Base-by-base conservation (phyloP, 2,329 filamentous ascomycete species). In the Cercospora canescens region DNA sequence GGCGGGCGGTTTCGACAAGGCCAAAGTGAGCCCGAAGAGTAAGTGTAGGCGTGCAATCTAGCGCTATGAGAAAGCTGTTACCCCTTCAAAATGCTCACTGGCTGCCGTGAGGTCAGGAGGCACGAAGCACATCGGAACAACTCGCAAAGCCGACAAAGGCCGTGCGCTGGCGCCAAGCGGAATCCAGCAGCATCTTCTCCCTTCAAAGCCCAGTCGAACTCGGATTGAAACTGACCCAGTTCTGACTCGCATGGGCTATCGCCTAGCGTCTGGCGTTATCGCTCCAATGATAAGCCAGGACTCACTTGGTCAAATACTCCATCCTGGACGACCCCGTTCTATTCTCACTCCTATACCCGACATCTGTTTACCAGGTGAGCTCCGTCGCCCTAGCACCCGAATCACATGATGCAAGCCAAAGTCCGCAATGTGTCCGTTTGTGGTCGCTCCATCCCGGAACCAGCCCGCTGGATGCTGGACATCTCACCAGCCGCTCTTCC, bases 1-100 rank as follows among this genome's bases (percentile, higher is more conserved):
- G 26, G 21, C 12, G 45, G 45, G 45, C 66, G 66, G 55, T 37
- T 21, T 48, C 11, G 34, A 50, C 28, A 35, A 54, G 26, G 60
- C 64, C 64, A 60, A 18, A 60, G 63, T 67, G 55, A 62, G 50
- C 57, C 64, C 67, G 61, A 68, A 64, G 64, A 62, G 67, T 66
- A 68, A 50, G 64, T 64, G 61, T 45, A 62, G 61, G 62, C 65
- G 60, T 60, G n/a, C 35, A 58, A 45, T 24, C 24, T 28, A 56
- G 56, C 62, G 62, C 62, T 64, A 64, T 59, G 35, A 50, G 59
- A 62, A 62, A 39, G 50, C 63, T 56, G 45, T 67, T 67, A 67
- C 66, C 66, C 66, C 62, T 62, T 67, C 65, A 54, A 64, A 67
- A 67, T 64, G 59, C 59, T 62, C 24, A 56, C 50, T 62, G 48